phyloP scores from a whole-genome alignment of 1,284 basidiomycete species.

The Cutaneotrichosporon sp. region DNA sequence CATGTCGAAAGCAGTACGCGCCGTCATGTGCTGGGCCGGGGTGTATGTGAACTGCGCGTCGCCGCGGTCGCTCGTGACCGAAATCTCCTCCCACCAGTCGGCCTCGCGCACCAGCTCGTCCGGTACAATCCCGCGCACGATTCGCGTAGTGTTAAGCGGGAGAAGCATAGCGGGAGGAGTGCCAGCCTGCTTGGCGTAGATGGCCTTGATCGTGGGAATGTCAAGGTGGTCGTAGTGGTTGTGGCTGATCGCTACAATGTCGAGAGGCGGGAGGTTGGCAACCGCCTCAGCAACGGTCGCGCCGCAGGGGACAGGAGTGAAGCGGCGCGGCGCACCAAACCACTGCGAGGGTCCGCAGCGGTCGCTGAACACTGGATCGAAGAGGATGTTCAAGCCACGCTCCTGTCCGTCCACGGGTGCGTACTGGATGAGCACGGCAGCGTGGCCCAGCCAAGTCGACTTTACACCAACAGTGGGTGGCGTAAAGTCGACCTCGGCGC shows the following conservation, averaged over 20 bases:
- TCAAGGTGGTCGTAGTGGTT: conserved; percentile 71
- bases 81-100: conserved; percentile 66
- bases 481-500: conserved; percentile 13
- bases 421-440: conserved; percentile 68
- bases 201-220: conserved; percentile 57
- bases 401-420: conserved; percentile 52
- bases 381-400: conserved; percentile 61
- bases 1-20: conserved; percentile 57
- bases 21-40: conserved; percentile 59
- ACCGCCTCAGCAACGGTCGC: conserved; percentile 34
- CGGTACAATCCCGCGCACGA: conserved; percentile 54
- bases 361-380: conserved; percentile 69
- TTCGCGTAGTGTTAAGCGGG: conserved; percentile 61
- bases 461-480: conserved; percentile 54
- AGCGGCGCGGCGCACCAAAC: conserved; percentile 60
- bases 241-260: conserved; percentile 63
- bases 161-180: conserved; percentile 60
- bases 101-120: conserved; percentile 57
- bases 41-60: conserved; percentile 37
- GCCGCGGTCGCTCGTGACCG: conserved; percentile 21
- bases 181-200: conserved; percentile 32
- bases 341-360: conserved; percentile 62
- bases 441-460: conserved; percentile 71
- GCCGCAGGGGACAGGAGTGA: conserved; percentile 60
- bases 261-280: conserved; percentile 64